A percentile compares a stretch with the other conserved stretches of the same genome.
phyloP scores from a whole-genome alignment of 2,329 filamentous ascomycete species.

The Drechslerella dactyloides region DNA sequence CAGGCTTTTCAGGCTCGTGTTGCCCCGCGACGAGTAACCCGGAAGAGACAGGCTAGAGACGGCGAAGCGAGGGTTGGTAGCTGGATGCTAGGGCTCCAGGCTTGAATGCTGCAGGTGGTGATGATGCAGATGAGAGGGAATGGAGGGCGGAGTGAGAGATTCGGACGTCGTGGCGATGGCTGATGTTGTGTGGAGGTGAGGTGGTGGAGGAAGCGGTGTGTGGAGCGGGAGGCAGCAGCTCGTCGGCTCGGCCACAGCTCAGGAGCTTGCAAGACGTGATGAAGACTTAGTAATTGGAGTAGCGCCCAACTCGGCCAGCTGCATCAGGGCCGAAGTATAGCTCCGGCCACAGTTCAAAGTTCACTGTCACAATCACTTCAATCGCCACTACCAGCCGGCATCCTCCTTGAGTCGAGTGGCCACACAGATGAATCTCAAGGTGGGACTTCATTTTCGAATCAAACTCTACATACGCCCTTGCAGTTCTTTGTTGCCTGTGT shows the following conservation, averaged over 20 bases:
- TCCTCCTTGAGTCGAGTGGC: too few relatives aligned
- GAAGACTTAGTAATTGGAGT: neutral
- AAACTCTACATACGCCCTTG: too few relatives aligned
- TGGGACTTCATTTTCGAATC: too few relatives aligned
- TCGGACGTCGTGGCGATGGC: slow-evolving; percentile 1
- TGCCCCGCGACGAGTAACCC: slow-evolving; percentile 6
- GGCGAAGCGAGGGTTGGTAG: neutral
- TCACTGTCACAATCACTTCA: too few relatives aligned
- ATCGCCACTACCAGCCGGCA: too few relatives aligned
- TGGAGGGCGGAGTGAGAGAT: neutral
- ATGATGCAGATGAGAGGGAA: neutral
- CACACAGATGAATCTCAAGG: too few relatives aligned
- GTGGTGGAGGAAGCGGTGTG: slow-evolving; percentile 5
- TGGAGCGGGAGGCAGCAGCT: slow-evolving; percentile 8
- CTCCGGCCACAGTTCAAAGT: too few relatives aligned
- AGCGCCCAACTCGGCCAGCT: neutral
- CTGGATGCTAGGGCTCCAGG: neutral
- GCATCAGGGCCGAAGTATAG: neutral
- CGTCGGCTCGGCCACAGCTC: neutral
- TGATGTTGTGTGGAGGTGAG: neutral
- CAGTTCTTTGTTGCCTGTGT: too few relatives aligned
- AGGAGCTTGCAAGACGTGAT: neutral
- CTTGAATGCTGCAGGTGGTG: neutral
- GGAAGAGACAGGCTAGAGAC: slow-evolving; percentile 3
- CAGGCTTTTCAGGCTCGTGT: slow-evolving; percentile 23